phyloP scores from a whole-genome alignment of 495 filamentous ascomycete species.

The Penicillium antarcticum region DNA sequence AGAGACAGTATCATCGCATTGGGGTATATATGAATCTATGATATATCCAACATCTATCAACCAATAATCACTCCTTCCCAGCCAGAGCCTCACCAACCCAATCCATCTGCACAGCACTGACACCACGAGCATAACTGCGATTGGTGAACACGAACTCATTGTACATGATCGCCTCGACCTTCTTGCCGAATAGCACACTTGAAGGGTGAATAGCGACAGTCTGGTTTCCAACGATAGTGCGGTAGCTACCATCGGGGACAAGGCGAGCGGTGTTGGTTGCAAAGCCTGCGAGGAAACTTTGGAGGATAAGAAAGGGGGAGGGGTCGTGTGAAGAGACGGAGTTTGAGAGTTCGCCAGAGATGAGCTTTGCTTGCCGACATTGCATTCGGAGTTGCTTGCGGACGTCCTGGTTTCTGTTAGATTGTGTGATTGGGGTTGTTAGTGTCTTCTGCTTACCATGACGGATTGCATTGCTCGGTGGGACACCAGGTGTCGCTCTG shows the following conservation, averaged over 20 bases:
- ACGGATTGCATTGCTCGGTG: conserved; percentile 78
- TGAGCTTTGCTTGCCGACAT: conserved; percentile 46
- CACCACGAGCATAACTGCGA: conserved; percentile 84
- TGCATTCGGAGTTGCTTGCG: conserved; percentile 79
- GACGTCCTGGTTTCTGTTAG: conserved; percentile 59
- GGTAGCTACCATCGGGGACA: conserved; percentile 80
- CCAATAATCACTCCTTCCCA: conserved; percentile 11
- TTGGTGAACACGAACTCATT: conserved; percentile 94
- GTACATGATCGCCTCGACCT: conserved; percentile 92
- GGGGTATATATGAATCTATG: conserved; percentile 14
- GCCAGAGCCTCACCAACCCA: conserved; percentile 77
- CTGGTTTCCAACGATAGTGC: conserved; percentile 79
- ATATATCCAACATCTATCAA: conserved; percentile 7
- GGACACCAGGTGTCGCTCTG: conserved; percentile 71
- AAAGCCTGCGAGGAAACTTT: conserved; percentile 81
- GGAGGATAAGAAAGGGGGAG: conserved; percentile 55
- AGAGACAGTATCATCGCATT: not conserved
- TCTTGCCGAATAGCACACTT: conserved; percentile 80
- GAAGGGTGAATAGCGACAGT: conserved; percentile 86
- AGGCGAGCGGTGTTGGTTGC: conserved; percentile 78
- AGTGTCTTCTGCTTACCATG: conserved; percentile 50
- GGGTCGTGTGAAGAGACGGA: conserved; percentile 19
- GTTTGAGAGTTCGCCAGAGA: conserved; percentile 21
- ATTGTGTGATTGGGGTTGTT: not conserved
- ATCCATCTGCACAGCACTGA: conserved; percentile 80